These are phyloP conservation scores for Blastosporella zonata DNA, from an alignment of 1,284 basidiomycete species.

Conservation along the genomic window DNA sequence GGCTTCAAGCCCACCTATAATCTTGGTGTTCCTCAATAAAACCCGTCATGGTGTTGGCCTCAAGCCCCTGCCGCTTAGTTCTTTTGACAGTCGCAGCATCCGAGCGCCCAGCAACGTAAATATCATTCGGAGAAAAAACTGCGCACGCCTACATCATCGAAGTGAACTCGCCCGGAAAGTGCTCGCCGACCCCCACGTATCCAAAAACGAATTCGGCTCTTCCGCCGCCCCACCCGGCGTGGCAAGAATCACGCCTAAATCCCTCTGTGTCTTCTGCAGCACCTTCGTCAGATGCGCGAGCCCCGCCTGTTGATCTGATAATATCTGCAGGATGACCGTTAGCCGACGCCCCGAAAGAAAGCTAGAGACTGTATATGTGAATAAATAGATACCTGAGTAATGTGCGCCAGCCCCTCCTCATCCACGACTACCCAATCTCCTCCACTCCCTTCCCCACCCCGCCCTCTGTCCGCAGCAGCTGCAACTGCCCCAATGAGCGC, in stretches of 20 bases:
- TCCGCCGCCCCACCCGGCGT: slow-evolving; percentile 21
- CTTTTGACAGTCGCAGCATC: too few species aligned
- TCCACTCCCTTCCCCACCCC: slow-evolving; percentile 38
- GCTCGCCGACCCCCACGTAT: slow-evolving; percentile 33
- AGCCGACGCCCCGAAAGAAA: slow-evolving; percentile 2
- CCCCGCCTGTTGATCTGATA: slow-evolving; percentile 78
- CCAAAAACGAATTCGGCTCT: slow-evolving; percentile 15
- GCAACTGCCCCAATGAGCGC: slow-evolving; percentile 78
- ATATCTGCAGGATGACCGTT: slow-evolving; percentile 48
- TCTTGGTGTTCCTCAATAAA: too few species aligned
- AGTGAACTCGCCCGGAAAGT: slow-evolving; percentile 32
- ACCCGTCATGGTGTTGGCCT: too few species aligned
- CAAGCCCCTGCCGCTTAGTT: too few species aligned
- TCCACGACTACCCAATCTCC: slow-evolving; percentile 82
- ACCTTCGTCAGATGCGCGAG: slow-evolving; percentile 78
- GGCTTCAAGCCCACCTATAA: too few species aligned
- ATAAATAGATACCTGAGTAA: slow-evolving; percentile 78
- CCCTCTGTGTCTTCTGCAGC: slow-evolving; percentile 63
- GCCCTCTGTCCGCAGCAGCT: slow-evolving; percentile 55
- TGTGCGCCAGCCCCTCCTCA: slow-evolving; percentile 74
- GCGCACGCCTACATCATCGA: slow-evolving; percentile 25
- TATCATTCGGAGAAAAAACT: too few species aligned
- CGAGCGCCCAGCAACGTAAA: too few species aligned
- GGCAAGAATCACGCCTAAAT: slow-evolving; percentile 70
- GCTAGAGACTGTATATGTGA: slow-evolving; percentile 23